These are phyloP conservation scores for Colletotrichum scovillei DNA, from an alignment of 2,329 filamentous ascomycete genomes.

Conservation along the genomic window DNA sequence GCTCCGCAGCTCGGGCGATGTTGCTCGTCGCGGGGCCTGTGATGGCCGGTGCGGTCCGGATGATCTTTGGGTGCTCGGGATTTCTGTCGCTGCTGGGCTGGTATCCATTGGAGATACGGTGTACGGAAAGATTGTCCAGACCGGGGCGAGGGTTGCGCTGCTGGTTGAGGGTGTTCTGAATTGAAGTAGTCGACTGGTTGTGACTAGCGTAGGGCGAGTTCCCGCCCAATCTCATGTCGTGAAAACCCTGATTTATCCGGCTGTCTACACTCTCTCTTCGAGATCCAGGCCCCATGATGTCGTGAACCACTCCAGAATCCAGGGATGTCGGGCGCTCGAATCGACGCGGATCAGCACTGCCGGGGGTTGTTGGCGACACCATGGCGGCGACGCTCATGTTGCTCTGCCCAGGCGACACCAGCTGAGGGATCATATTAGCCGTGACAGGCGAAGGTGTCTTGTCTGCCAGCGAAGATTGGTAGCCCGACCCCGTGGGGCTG, in stretches of 20 bases:
- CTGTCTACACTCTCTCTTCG: slow-evolving; percentile 85
- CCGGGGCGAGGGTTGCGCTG: slow-evolving; percentile 70
- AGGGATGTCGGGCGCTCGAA: slow-evolving; percentile 54
- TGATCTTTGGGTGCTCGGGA: slow-evolving; percentile 63
- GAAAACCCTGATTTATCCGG: slow-evolving; percentile 78
- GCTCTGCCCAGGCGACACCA: slow-evolving; percentile 66
- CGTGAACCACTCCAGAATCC: slow-evolving; percentile 47
- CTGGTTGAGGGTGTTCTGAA: slow-evolving; percentile 77
- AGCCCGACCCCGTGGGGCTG: slow-evolving; percentile 52
- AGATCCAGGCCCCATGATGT: slow-evolving; percentile 59
- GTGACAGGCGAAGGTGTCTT: slow-evolving; percentile 73
- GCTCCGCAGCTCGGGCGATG: slow-evolving; percentile 78
- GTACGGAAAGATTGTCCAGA: slow-evolving; percentile 63
- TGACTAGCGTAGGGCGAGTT: slow-evolving; percentile 80
- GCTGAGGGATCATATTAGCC: slow-evolving; percentile 60
- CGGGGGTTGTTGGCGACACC: slow-evolving; percentile 69
- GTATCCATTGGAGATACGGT: slow-evolving; percentile 74
- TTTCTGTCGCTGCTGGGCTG: slow-evolving; percentile 70
- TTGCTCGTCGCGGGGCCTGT: slow-evolving; percentile 74
- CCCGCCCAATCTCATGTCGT: slow-evolving; percentile 74
- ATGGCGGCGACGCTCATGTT: slow-evolving; percentile 76
- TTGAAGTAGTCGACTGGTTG: slow-evolving; percentile 80
- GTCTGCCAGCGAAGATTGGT: slow-evolving; percentile 64
- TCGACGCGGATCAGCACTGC: slow-evolving; percentile 54
- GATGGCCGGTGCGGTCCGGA: slow-evolving; percentile 79